These are phyloP conservation scores for Aspergillus puulaauensis DNA, from an alignment of 2,329 filamentous ascomycete genomes.

Conservation along the genomic window DNA sequence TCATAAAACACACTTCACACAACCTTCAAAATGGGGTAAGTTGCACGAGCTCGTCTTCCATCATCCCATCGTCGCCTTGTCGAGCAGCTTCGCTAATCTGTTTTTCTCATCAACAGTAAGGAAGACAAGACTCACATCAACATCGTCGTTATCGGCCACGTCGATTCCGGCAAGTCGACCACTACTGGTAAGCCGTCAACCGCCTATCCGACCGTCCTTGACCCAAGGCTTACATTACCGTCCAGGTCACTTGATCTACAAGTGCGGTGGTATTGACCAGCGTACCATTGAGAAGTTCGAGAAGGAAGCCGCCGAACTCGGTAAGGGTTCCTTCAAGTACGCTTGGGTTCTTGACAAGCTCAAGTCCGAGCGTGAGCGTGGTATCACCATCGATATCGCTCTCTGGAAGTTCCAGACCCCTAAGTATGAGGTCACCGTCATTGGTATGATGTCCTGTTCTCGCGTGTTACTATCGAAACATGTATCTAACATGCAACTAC, in stretches of 20 bases:
- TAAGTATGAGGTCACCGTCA: conserved; percentile 97
- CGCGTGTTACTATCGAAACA: not conserved
- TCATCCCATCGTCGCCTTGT: not conserved
- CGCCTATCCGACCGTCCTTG: not conserved
- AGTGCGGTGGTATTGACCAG: conserved; percentile 99
- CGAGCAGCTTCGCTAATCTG: conserved; percentile 1
- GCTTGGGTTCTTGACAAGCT: conserved; percentile 99
- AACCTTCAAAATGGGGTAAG: conserved; percentile 63
- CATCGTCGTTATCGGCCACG: conserved; percentile 99
- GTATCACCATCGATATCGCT: conserved; percentile 99
- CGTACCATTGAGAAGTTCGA: conserved; percentile 99
- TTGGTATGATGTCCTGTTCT: conserved; percentile 60
- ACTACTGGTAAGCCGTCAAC: conserved; percentile 70
- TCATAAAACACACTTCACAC: conserved; percentile 41
- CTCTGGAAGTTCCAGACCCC: conserved; percentile 99
- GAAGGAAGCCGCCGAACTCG: conserved; percentile 99
- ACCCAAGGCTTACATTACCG: conserved; percentile 11
- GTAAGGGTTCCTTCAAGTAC: conserved; percentile 99
- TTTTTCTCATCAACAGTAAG: conserved; percentile 62
- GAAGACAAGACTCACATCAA: conserved; percentile 95
- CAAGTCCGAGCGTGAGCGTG: conserved; percentile 99
- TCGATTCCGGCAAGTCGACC: conserved; percentile 99
- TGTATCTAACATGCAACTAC: conserved; percentile 20
- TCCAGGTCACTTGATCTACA: conserved; percentile 97
- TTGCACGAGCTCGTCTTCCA: conserved; percentile 16